A percentile compares a stretch with the other conserved stretches of the same genome.
phyloP scores from a whole-genome alignment of 495 filamentous ascomycete genomes.

The Penicillium cataractarum region DNA sequence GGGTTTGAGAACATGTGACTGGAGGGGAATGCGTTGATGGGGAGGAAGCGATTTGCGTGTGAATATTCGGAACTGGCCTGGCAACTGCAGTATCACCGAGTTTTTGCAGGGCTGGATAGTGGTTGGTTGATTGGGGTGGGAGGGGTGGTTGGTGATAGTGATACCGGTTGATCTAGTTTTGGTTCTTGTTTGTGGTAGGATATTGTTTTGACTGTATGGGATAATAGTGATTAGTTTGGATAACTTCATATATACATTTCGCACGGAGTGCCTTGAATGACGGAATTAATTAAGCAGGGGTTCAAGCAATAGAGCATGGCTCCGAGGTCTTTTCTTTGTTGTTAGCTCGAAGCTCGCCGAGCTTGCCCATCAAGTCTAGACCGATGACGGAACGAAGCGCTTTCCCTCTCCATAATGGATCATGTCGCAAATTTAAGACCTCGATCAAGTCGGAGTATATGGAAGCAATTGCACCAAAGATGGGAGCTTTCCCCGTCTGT shows the following conservation, averaged over 20 bases:
- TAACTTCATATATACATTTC: not conserved
- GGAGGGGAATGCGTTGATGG: conserved; percentile 12
- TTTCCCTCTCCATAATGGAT: not conserved
- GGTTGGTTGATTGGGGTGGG: conserved; percentile 12
- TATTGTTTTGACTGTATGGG: not conserved
- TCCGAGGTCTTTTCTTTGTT: no score
- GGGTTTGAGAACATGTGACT: conserved; percentile 14
- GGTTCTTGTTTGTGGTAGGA: not conserved
- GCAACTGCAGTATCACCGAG: conserved; percentile 33
- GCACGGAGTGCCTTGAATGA: not conserved
- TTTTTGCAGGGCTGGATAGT: conserved; percentile 9
- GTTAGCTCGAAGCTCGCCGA: not conserved
- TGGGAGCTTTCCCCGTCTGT: conserved; percentile 11
- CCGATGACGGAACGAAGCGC: conserved; percentile 6
- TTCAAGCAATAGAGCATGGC: no score
- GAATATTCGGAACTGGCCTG: conserved; percentile 21
- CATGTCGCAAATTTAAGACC: not conserved
- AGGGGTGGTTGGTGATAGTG: conserved; percentile 12
- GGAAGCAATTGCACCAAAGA: not conserved
- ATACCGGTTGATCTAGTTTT: not conserved
- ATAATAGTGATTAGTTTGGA: not conserved
- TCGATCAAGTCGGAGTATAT: not conserved
- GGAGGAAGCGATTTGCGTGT: conserved; percentile 9
- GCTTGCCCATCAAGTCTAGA: conserved; percentile 12
- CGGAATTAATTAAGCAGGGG: not conserved